Conservation (phyloP, 2,329 filamentous ascomycete genomes). For the Whalleya microplaca region DNA sequence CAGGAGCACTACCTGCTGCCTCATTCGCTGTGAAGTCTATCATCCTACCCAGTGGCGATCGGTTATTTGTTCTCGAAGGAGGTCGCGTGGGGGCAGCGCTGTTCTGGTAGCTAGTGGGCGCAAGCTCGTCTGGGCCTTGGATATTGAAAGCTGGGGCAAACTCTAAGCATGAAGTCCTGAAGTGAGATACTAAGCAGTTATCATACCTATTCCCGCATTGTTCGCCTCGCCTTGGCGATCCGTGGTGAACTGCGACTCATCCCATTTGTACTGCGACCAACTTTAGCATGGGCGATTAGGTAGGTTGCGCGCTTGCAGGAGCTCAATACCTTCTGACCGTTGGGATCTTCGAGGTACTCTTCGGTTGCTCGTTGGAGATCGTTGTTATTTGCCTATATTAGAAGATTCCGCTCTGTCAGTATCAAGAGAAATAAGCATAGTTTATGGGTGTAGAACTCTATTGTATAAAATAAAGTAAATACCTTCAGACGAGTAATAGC, state of each 20-base stretch:
- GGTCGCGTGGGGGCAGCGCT: slow-evolving; percentile 60
- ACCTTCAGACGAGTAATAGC: slow-evolving; percentile 35
- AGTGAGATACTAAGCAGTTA: neutral
- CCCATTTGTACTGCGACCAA: slow-evolving; percentile 53
- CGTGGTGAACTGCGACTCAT: slow-evolving; percentile 56
- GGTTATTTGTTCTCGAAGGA: slow-evolving; percentile 62
- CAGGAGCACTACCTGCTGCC: slow-evolving; percentile 44
- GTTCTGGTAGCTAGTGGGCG: slow-evolving; percentile 45
- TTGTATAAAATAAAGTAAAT: neutral
- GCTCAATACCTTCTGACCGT: slow-evolving; percentile 42
- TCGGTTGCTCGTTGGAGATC: slow-evolving; percentile 53
- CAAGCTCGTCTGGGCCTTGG: slow-evolving; percentile 54
- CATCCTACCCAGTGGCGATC: slow-evolving; percentile 59
- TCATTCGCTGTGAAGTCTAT: slow-evolving; percentile 51
- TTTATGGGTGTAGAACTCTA: neutral
- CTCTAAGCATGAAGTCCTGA: slow-evolving; percentile 13
- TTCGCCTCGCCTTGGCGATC: slow-evolving; percentile 56
- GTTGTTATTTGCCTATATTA: slow-evolving; percentile 46
- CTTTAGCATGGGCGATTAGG: slow-evolving; percentile 7
- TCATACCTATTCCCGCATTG: slow-evolving; percentile 50
- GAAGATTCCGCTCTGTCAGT: neutral
- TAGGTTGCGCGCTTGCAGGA: neutral
- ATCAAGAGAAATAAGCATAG: slow-evolving; percentile 4
- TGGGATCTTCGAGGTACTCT: slow-evolving; percentile 56
- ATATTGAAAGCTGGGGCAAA: slow-evolving; percentile 56